A percentile compares a stretch with the other conserved stretches of the same genome.
These are phyloP conservation scores for Arthroderma sp. DNA, from an alignment of 2,329 filamentous ascomycete species.

Conservation along the genomic window DNA sequence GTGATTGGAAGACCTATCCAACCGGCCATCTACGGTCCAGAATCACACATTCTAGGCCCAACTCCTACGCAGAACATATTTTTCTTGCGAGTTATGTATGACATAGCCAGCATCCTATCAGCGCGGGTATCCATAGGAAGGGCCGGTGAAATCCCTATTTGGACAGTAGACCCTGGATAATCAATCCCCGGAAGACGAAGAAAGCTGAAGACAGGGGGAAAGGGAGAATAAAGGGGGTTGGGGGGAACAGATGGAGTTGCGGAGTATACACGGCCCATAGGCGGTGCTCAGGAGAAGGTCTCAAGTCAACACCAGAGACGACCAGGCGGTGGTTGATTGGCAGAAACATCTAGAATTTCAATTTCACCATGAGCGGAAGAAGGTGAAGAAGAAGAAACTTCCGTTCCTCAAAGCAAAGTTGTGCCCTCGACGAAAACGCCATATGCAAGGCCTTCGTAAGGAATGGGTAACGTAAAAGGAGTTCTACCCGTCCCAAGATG, in stretches of 20 bases:
- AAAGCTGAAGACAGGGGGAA: background rate
- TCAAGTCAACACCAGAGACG: background rate
- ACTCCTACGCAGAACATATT: background rate
- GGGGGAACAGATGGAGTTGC: background rate
- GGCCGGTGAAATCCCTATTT: background rate
- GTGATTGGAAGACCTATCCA: background rate
- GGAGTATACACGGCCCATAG: background rate
- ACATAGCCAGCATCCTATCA: conserved; percentile 1
- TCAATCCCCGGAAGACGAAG: background rate
- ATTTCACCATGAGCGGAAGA: background rate
- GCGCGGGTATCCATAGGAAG: background rate
- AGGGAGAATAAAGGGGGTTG: background rate
- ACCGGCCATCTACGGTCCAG: background rate
- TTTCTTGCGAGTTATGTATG: background rate
- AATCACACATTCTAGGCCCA: background rate
- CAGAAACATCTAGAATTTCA: background rate
- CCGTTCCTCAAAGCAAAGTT: background rate
- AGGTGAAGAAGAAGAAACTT: background rate
- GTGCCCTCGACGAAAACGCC: background rate
- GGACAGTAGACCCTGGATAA: background rate
- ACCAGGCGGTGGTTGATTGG: background rate
- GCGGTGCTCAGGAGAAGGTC: background rate
- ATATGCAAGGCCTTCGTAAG: background rate
- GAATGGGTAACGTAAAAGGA: background rate
- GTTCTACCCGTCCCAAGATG: background rate